Evolutionary conservation across 2,329 filamentous ascomycete genomes (phyloP).

Genomic region (Talaromyces funiculosus): DNA sequence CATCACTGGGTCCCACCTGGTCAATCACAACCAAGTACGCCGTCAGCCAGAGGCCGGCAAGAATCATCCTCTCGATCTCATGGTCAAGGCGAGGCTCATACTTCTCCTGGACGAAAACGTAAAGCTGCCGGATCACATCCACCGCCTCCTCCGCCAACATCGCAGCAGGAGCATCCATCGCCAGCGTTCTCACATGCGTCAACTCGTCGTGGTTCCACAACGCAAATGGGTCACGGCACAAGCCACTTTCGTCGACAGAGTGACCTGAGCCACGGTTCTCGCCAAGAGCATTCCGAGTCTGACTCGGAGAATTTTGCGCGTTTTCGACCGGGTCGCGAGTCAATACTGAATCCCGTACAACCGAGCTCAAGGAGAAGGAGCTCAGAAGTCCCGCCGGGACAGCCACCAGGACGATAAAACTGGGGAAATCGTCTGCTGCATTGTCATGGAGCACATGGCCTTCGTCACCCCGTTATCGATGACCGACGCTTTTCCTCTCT

Average conservation of each 20-base stretch:
- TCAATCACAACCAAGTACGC: constrained; percentile 64
- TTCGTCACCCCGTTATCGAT: neutral
- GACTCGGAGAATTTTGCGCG: constrained; percentile 8
- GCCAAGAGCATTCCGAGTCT: constrained; percentile 12
- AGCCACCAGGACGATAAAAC: neutral
- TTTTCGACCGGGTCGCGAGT: constrained; percentile 6
- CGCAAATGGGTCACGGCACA: neutral
- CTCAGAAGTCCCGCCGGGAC: neutral
- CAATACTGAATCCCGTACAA: constrained; percentile 6
- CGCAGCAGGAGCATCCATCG: constrained; percentile 25
- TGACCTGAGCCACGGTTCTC: constrained; percentile 11
- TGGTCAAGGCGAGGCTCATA: constrained; percentile 57
- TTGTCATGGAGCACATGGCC: neutral
- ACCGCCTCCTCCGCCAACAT: constrained; percentile 46
- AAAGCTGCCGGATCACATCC: constrained; percentile 59
- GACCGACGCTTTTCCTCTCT: neutral
- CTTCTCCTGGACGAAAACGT: constrained; percentile 72
- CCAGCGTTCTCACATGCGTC: neutral
- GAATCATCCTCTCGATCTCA: constrained; percentile 41
- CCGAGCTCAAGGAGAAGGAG: constrained; percentile 2
- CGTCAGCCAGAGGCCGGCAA: constrained; percentile 64
- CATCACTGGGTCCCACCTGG: constrained; percentile 85
- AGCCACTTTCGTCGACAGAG: constrained; percentile 16
- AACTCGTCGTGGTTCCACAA: neutral
- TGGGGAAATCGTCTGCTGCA: neutral